Percentiles rank a stretch among this genome's conserved stretches.
Evolutionary conservation across 495 filamentous ascomycete genomes (phyloP).

Genomic region (Lasiosphaeria ovina): DNA sequence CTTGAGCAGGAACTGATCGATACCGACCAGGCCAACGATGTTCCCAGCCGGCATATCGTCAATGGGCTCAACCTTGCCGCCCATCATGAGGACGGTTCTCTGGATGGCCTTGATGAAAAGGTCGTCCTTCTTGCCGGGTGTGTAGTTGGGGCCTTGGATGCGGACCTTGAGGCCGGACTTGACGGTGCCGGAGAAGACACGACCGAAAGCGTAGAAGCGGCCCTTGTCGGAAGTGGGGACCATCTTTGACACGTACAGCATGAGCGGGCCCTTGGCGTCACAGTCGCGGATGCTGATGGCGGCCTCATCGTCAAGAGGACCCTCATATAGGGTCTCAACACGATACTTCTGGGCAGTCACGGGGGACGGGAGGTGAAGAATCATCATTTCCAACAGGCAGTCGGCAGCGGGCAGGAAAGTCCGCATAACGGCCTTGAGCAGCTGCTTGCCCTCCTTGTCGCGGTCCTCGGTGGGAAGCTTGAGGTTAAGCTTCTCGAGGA

Average conservation of each 20-base stretch:
- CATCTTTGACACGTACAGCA: conserved; percentile 99
- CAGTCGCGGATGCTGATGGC: conserved; percentile 97
- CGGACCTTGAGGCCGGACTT: conserved; percentile 97
- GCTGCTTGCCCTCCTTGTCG: conserved; percentile 91
- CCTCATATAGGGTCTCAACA: conserved; percentile 98
- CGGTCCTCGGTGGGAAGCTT: conserved; percentile 83
- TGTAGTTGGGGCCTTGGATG: conserved; percentile 99
- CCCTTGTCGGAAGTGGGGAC: conserved; percentile 99
- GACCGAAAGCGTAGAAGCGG: conserved; percentile 99
- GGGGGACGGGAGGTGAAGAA: conserved; percentile 96
- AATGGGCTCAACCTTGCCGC: conserved; percentile 97
- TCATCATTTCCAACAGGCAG: conserved; percentile 99
- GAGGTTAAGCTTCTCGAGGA: conserved; percentile 90
- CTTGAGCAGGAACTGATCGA: conserved; percentile 99
- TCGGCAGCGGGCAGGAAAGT: conserved; percentile 98
- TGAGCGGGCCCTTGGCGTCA: conserved; percentile 94
- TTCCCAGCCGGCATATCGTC: conserved; percentile 99
- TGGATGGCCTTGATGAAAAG: conserved; percentile 99
- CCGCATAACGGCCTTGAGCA: conserved; percentile 96
- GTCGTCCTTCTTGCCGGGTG: conserved; percentile 96
- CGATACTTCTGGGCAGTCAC: conserved; percentile 97
- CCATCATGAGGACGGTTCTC: conserved; percentile 99
- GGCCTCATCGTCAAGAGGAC: conserved; percentile 85
- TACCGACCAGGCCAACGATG: conserved; percentile 98
- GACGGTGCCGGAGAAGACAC: conserved; percentile 99